A percentile compares a stretch with the other conserved stretches of the same genome.
phyloP scores from a whole-genome alignment of 2,329 filamentous ascomycete genomes.

The Fusarium musae region DNA sequence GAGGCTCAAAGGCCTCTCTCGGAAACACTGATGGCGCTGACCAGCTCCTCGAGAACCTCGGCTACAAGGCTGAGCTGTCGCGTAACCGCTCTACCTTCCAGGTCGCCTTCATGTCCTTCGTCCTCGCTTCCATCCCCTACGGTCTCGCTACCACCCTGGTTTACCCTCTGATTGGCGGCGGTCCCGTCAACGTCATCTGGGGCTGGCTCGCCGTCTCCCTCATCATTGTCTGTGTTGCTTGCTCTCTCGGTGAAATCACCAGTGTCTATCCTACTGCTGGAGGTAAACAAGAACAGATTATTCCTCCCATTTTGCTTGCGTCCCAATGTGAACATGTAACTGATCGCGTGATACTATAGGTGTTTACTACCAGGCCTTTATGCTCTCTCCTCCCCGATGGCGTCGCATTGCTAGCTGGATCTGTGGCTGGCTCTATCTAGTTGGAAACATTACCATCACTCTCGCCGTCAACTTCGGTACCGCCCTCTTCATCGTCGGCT shows the following conservation, averaged over 20 bases:
- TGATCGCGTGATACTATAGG: slow-evolving; percentile 22
- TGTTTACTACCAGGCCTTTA: slow-evolving; percentile 83
- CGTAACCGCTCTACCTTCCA: slow-evolving; percentile 16
- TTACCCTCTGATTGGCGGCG: slow-evolving; percentile 4
- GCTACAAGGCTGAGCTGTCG: slow-evolving; percentile 10
- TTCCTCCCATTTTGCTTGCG: not conserved
- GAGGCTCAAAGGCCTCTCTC: slow-evolving; percentile 40
- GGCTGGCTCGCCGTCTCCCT: slow-evolving; percentile 18
- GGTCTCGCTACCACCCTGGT: slow-evolving; percentile 8
- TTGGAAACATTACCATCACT: slow-evolving; percentile 76
- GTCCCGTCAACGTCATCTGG: slow-evolving; percentile 20
- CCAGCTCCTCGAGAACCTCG: slow-evolving; percentile 3
- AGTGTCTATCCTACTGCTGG: slow-evolving; percentile 21
- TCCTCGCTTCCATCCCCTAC: slow-evolving; percentile 17
- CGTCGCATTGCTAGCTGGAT: slow-evolving; percentile 75
- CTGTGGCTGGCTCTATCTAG: slow-evolving; percentile 72
- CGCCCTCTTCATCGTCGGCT: slow-evolving; percentile 72
- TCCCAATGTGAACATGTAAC: not conserved
- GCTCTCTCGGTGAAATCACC: slow-evolving; percentile 21
- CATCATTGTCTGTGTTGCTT: slow-evolving; percentile 17
- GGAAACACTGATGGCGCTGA: slow-evolving; percentile 55
- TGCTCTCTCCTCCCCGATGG: slow-evolving; percentile 72
- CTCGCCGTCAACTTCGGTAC: slow-evolving; percentile 76
- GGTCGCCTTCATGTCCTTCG: slow-evolving; percentile 23
- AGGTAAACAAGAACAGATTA: not conserved